Evolutionary conservation across 495 filamentous ascomycete species (phyloP), one percentile per base, ranked within the genome.

Genomic region (Neurospora sublineolata): DNA sequence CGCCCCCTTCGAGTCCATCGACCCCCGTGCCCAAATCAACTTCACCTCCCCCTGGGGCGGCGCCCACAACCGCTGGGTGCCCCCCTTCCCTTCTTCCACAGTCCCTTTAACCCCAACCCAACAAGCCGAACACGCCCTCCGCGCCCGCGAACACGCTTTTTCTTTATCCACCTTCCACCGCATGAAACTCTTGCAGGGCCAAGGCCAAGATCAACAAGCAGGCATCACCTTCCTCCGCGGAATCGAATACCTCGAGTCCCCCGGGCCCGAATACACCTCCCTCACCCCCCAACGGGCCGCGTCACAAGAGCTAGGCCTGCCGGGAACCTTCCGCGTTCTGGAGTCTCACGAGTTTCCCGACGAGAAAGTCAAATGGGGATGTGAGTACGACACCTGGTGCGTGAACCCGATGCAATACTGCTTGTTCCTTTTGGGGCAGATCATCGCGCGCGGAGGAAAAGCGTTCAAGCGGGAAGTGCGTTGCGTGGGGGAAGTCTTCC

Each of bases 31-130:
- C 18, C 86, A 88, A 42, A 82, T 88, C 75, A 86, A 90, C 83
- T 90, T 86, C 79, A 85, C 88, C 69, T 89, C 88, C 6, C 85
- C 87, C 10, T 90, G 88, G 89, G 89, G 83, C n/a, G 88, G 88
- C 71, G 88, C 86, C 8, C 88, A 87, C 76, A 87, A 88, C 80
- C 84, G 88, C 4, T 85, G 84, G 14, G 80, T 89, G 3, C 85
- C 86, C 0, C 85, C 85, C 64, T 10, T 40, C 12, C 36, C 69
- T 3, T 6, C 68, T 72, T 3, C 41, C 0, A 11, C 27, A 27
- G 14, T 6, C 14, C 52, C 20, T 27, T 27, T 64, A 9, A 30
- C 52, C 12, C 27, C 27, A 16, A 0, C 52, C 30, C 52, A 64
- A 18, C 52, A 64, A 33, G 5, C 27, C 52, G 52, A 64, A 9